Evolutionary conservation across 2,329 filamentous ascomycete genomes (phyloP).

Genomic region (Fusarium stilboides): DNA sequence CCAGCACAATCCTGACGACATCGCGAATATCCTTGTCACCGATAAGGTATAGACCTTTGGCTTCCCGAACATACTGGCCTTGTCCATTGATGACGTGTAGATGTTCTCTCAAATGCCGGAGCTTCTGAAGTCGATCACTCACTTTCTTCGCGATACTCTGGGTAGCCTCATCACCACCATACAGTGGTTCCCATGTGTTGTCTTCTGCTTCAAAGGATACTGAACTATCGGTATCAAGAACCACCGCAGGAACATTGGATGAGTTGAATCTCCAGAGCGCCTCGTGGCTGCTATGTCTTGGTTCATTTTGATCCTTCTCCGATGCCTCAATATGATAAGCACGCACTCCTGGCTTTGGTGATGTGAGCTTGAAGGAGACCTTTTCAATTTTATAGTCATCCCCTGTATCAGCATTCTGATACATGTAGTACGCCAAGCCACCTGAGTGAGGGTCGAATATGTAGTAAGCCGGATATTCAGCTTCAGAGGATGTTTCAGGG

Average conservation of each 20-base stretch:
- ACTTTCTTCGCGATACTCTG: conserved; percentile 40
- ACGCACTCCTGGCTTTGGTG: conserved; percentile 11
- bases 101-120: conserved; percentile 34
- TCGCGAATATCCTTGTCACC: conserved; percentile 45
- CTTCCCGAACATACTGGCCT: conserved; percentile 27
- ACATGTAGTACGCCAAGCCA: conserved; percentile 35
- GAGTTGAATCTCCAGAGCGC: conserved; percentile 16
- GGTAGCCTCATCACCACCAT: conserved; percentile 20
- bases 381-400: conserved; percentile 22
- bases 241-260: background rate
- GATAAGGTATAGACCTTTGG: conserved; percentile 44
- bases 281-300: conserved; percentile 14
- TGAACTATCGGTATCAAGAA: conserved; percentile 1
- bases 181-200: conserved; percentile 11
- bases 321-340: conserved; percentile 33
- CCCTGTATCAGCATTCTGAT: conserved; percentile 23
- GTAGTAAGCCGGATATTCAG: conserved; percentile 34
- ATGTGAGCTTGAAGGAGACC: conserved; percentile 31
- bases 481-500: background rate
- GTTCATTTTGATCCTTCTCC: conserved; percentile 17
- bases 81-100: conserved; percentile 29
- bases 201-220: background rate
- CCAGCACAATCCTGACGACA: conserved; percentile 42
- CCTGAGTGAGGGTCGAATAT: conserved; percentile 36
- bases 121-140: conserved; percentile 39